Evolutionary conservation across 2,329 filamentous ascomycete species (phyloP).

Genomic region (Paraphaeosphaeria minitans): DNA sequence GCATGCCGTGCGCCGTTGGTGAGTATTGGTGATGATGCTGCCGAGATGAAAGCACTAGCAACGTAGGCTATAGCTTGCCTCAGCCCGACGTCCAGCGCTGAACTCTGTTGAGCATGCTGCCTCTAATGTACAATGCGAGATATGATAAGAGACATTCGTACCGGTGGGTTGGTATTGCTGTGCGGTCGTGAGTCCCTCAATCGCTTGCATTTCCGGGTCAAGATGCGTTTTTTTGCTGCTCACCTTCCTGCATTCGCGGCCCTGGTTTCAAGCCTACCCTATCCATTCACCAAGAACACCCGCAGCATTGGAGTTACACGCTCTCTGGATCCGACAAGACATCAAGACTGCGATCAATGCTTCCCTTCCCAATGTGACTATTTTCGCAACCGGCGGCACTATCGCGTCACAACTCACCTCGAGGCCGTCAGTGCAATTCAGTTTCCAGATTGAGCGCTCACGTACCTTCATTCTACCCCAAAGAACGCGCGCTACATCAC

Average conservation of each 20-base stretch:
- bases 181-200: background rate
- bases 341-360: constrained; percentile 47
- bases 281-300: constrained; percentile 18
- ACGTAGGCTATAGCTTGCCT: background rate
- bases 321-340: constrained; percentile 37
- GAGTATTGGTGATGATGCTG: background rate
- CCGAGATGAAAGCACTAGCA: background rate
- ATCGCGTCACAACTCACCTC: constrained; percentile 57
- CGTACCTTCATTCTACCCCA: background rate
- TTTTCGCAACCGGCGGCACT: constrained; percentile 64
- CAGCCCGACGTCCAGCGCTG: background rate
- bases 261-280: constrained; percentile 27
- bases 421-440: background rate
- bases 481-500: background rate
- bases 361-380: constrained; percentile 61
- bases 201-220: constrained; percentile 8
- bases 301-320: constrained; percentile 17
- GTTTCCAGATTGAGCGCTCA: background rate
- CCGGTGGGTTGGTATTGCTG: background rate
- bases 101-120: background rate
- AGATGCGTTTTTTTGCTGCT: constrained; percentile 27
- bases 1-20: background rate
- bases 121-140: background rate
- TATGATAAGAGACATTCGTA: constrained; percentile 2
- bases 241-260: constrained; percentile 28